A percentile compares a stretch with the other conserved stretches of the same genome.
These are phyloP conservation scores for Saccharomyces hybrid DNA, from an alignment of 1,139 yeast species.

Conservation along the genomic window DNA sequence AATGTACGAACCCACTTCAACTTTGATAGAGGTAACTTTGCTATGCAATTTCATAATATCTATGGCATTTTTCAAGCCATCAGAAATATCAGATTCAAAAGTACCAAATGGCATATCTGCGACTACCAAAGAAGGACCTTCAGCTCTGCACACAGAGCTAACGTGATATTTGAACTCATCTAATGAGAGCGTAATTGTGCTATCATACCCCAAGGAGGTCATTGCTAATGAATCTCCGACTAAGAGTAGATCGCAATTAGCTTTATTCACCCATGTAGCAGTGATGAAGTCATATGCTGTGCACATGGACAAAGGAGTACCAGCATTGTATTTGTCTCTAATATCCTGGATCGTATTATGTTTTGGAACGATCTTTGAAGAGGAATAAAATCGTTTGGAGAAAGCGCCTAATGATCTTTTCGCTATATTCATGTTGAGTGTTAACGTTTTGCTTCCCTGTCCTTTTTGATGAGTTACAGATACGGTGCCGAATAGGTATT, in stretches of 20 bases:
- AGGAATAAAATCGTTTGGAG: background rate
- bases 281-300: conserved; percentile 88
- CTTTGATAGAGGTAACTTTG: conserved; percentile 66
- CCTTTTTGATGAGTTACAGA: background rate
- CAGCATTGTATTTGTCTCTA: conserved; percentile 14
- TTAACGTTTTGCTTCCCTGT: background rate
- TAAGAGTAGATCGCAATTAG: conserved; percentile 62
- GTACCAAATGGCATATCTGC: conserved; percentile 89
- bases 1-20: conserved; percentile 78
- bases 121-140: conserved; percentile 55
- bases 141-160: conserved; percentile 68
- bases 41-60: conserved; percentile 54
- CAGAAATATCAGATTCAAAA: conserved; percentile 56
- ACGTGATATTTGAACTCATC: conserved; percentile 71
- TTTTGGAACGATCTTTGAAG: background rate
- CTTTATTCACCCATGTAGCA: conserved; percentile 60
- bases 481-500: background rate
- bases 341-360: conserved; percentile 21
- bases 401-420: background rate
- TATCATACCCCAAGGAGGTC: conserved; percentile 78
- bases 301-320: conserved; percentile 48
- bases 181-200: conserved; percentile 65
- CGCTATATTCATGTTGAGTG: background rate
- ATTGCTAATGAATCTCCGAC: conserved; percentile 92
- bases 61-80: conserved; percentile 61